Evolutionary conservation across 2,329 filamentous ascomycete species (phyloP), one percentile per base, ranked within the genome.

Genomic region (Myriosclerotinia curreyana): DNA sequence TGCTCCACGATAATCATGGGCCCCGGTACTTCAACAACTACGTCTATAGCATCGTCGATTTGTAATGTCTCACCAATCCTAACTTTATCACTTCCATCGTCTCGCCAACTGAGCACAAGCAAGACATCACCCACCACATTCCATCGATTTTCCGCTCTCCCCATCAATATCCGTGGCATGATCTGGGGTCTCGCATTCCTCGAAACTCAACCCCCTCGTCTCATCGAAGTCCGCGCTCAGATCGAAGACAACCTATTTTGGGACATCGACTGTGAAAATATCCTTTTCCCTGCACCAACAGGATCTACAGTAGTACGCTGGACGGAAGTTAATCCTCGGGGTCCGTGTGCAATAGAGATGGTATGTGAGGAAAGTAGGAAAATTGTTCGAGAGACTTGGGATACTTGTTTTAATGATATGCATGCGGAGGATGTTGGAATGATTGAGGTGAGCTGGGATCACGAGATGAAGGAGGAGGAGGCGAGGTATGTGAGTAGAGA

Each of bases 131-230:
- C 42, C 12, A 38, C 9, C 11, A 40, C 40, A 7, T 56, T 46
- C 20, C 40, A 17, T 20, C 48, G 6, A n/a, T 64, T 44, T 31
- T n/a, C 9, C 20, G 8, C 15, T 52, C 46, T 64, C 1, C 62
- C 62, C 22, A 15, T 0, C 11, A 5, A 22, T 34, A 20, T 64
- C 5, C 62, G 62, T 25, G 5, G 9, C 15, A 51, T 25, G n/a
- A 64, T 60, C 14, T 64, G 62, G 62, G 5, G 25, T 40, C 34
- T 25, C 1, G 62, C 62, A n/a, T 64, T 64, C 38, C 36, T 50
- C 20, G 54, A 50, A 2, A 50, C 62, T 14, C 44, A 60, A 28
- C 14, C 46, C 3, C 62, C 62, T 40, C 62, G 62, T 12, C 20
- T 64, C 5, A 52, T 64, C n/a, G 54, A 64, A 52, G 25, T 60